phyloP scores from a whole-genome alignment of 495 filamentous ascomycete species.

The Lepidopterella palustris region DNA sequence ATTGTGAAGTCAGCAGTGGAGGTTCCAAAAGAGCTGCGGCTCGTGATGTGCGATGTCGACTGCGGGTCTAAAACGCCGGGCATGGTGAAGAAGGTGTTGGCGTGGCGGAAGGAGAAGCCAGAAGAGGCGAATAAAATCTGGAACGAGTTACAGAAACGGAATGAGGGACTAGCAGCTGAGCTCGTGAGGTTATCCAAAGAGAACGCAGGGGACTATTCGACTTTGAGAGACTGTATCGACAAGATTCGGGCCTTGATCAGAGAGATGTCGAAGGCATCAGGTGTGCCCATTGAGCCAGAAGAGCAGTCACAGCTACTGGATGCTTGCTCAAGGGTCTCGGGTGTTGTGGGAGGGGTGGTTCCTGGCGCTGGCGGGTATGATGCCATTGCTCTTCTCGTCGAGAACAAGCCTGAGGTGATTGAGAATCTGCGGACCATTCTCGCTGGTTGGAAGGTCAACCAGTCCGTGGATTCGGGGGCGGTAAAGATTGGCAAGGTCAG shows the following conservation, averaged over 20 bases:
- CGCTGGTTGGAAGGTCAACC: constrained; percentile 51
- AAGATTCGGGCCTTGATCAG: constrained; percentile 57
- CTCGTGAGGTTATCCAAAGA: constrained; percentile 42
- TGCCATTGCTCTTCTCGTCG: constrained; percentile 74
- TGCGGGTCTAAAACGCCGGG: constrained; percentile 89
- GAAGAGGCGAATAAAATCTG: constrained; percentile 64
- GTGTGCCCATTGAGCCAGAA: constrained; percentile 84
- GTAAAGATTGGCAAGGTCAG: constrained; percentile 65
- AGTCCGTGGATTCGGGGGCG: constrained; percentile 44
- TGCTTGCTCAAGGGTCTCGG: constrained; percentile 60
- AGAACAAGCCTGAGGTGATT: constrained; percentile 64
- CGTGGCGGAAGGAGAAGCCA: constrained; percentile 66
- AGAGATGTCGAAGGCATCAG: constrained; percentile 64
- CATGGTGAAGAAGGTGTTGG: constrained; percentile 87
- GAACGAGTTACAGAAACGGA: constrained; percentile 63
- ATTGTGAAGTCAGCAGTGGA: constrained; percentile 56
- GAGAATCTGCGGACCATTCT: constrained; percentile 57
- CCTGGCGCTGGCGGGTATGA: constrained; percentile 94
- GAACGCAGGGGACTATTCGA: constrained; percentile 25
- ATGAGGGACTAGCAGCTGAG: constrained; percentile 61
- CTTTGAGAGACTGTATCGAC: constrained; percentile 38
- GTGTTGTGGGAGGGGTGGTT: constrained; percentile 85
- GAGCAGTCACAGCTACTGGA: constrained; percentile 81
- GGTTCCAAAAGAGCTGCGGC: constrained; percentile 58
- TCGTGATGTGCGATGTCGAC: constrained; percentile 93